Percentiles rank a stretch among this genome's conserved stretches.
Conservation (phyloP, 2,329 filamentous ascomycete species). For the Thielaviopsis ethacetica region DNA sequence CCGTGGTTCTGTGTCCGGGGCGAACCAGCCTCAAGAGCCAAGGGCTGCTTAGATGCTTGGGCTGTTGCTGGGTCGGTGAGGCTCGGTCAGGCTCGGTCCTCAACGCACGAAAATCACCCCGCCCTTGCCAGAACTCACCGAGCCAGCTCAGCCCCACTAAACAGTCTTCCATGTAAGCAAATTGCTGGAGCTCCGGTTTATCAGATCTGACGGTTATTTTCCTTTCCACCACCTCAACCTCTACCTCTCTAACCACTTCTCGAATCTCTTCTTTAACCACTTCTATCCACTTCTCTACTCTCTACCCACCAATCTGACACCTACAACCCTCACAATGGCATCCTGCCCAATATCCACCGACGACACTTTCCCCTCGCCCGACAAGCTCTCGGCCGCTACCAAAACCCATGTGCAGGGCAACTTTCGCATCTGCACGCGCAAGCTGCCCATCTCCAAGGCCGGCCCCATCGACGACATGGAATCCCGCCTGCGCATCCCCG, state of each 20-base stretch:
- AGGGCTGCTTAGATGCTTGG: too few species aligned
- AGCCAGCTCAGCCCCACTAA: background rate
- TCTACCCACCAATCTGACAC: too few species aligned
- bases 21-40: too few species aligned
- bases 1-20: too few species aligned
- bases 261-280: background rate
- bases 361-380: slow-evolving; percentile 38
- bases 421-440: slow-evolving; percentile 67
- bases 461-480: slow-evolving; percentile 79
- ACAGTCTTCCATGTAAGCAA: background rate
- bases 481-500: slow-evolving; percentile 61
- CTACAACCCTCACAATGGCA: slow-evolving; percentile 1
- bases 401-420: slow-evolving; percentile 39
- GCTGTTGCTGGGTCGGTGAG: too few species aligned
- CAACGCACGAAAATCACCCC: too few species aligned
- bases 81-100: too few species aligned
- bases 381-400: slow-evolving; percentile 36
- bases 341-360: slow-evolving; percentile 20
- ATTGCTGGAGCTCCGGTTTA: background rate
- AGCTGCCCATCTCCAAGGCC: slow-evolving; percentile 87
- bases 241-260: too few species aligned
- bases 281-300: background rate
- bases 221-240: background rate
- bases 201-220: background rate
- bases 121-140: background rate